Evolutionary conservation across 1,139 yeast genomes (phyloP).

Genomic region (Protomyces inouyei): DNA sequence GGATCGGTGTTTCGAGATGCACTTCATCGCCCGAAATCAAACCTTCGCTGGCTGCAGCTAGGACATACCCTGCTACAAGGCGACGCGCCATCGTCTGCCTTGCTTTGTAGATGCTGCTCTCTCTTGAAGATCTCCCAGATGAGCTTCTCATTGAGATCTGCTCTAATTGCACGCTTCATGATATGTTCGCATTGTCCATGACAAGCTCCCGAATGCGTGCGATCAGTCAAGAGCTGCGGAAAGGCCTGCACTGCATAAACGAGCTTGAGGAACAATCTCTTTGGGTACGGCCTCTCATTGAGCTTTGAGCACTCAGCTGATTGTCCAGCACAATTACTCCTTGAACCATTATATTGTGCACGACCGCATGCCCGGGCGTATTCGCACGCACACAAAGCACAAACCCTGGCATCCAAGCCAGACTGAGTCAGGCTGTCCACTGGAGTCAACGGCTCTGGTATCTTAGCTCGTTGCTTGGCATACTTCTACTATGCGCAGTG

Average conservation of each 20-base stretch:
- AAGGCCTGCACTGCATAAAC: constrained; percentile 16
- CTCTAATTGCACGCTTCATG: constrained; percentile 3
- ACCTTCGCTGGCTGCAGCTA: too few relatives aligned
- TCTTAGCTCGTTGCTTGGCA: too few relatives aligned
- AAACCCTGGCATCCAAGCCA: constrained; percentile 14
- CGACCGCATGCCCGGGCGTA: constrained; percentile 7
- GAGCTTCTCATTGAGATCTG: constrained; percentile 4
- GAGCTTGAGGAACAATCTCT: constrained; percentile 25
- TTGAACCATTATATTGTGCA: constrained; percentile 13
- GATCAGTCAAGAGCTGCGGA: constrained; percentile 1
- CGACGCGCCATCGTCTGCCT: too few relatives aligned
- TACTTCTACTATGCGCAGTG: too few relatives aligned
- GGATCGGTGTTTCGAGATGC: too few relatives aligned
- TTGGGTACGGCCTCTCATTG: neutral
- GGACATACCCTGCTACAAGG: too few relatives aligned
- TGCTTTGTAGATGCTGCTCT: neutral
- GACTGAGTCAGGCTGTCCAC: constrained; percentile 10
- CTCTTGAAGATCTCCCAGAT: neutral
- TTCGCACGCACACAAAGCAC: constrained; percentile 12
- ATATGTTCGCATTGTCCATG: constrained; percentile 5
- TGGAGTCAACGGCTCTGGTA: neutral
- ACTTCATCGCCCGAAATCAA: too few relatives aligned
- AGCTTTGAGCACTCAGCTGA: neutral
- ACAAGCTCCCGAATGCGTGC: neutral
- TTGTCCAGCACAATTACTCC: constrained; percentile 11